Evolutionary conservation across 331 rosid species (phyloP).

Genomic region (Acacia concinna): DNA sequence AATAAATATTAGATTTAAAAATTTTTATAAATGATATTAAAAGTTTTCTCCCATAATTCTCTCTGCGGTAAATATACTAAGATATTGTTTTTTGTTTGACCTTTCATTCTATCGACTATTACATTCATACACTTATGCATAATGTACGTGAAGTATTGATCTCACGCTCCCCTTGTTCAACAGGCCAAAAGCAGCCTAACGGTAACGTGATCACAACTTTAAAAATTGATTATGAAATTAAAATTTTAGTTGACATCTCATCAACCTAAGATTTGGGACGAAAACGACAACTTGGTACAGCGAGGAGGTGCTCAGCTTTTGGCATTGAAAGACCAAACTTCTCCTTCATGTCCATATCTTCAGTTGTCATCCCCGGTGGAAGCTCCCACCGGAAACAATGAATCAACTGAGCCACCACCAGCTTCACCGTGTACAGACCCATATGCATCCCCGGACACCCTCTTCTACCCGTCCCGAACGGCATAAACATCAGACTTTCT

Average conservation of each 20-base stretch:
- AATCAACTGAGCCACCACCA: conserved; percentile 14
- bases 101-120: too few species aligned
- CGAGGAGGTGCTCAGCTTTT: not conserved
- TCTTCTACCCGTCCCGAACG: conserved; percentile 11
- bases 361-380: not conserved
- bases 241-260: not conserved
- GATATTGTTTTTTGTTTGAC: too few species aligned
- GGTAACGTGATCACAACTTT: not conserved
- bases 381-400: conserved; percentile 14
- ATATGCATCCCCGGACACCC: not conserved
- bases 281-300: not conserved
- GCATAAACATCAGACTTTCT: not conserved
- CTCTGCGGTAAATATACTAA: too few species aligned
- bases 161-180: not conserved
- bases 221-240: not conserved
- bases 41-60: too few species aligned
- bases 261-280: not conserved
- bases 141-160: not conserved
- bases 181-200: not conserved
- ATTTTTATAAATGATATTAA: too few species aligned
- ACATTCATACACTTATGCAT: too few species aligned
- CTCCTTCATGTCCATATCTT: not conserved
- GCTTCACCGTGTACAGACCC: not conserved
- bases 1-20: too few species aligned
- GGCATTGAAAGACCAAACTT: conserved; percentile 18